Evolutionary conservation across 768 basidiomycete genomes (phyloP), one percentile per base, ranked within the genome.

Genomic region (Omphalotus guepiniiformis): DNA sequence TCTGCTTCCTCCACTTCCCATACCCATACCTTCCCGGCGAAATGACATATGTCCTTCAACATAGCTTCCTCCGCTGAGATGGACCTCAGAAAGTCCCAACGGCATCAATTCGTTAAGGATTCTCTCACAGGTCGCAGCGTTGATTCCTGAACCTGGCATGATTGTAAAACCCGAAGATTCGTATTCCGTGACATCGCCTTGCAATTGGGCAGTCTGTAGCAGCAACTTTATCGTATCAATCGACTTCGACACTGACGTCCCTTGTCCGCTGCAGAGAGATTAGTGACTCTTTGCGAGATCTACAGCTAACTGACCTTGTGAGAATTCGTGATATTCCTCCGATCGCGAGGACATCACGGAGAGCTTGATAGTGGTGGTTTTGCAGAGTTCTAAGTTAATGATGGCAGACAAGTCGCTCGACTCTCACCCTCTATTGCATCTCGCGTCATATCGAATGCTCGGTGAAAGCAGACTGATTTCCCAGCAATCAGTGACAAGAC

Each of bases 71-170:
- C 79, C 89, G 53, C 88, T 90, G 49, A 90, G 58, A 59, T 92
- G 89, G 1, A 92, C 68, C 60, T 91, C 88, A 19, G 64, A 65
- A 19, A 88, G 60, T 5, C 83, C 84, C 21, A 73, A 64, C 0
- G 80, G 76, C 19, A 80, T 55, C 29, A 90, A 67, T 16, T 64
- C 54, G 18, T 71, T 55, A 41, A 88, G 66, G 27, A 92, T 38
- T 9, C 53, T 42, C 1, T 66, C 59, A n/a, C 83, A 65, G 1
- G 78, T 88, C 7, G 67, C 56, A 6, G 71, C 59, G 53, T 84
- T 88, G 46, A 92, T 79, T 1, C 89, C 88, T 9, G 86, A 85
- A 3, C 89, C 89, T 2, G 87, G 83, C 52, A 91, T 75, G 40
- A 93, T 75, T 7, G 65, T 71, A 36, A 74, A 57, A 3, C 63